phyloP scores from a whole-genome alignment of 441 rosid species.

The Euphorbia schlechtendalii region DNA sequence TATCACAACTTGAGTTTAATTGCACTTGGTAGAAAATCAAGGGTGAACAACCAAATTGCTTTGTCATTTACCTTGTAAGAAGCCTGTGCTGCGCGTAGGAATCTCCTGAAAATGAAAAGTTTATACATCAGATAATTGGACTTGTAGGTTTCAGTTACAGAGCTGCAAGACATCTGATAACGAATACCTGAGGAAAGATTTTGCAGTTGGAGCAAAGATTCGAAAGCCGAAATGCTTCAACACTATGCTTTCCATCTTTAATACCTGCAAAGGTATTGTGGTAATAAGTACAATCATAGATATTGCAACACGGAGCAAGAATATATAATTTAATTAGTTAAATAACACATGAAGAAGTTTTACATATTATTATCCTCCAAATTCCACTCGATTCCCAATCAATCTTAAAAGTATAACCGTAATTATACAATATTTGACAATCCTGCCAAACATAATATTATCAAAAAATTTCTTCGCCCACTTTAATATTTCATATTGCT shows the following conservation, averaged over 20 bases:
- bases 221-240: constrained; percentile 58
- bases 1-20: constrained; percentile 7
- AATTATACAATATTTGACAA: not conserved
- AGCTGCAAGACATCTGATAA: constrained; percentile 5
- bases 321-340: constrained; percentile 1
- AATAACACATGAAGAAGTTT: not conserved
- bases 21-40: not conserved
- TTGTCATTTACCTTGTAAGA: constrained; percentile 44
- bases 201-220: constrained; percentile 59
- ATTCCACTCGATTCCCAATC: not conserved
- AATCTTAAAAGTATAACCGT: not conserved
- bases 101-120: constrained; percentile 51
- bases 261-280: constrained; percentile 41
- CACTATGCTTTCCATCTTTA: constrained; percentile 63
- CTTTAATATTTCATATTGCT: too few species aligned
- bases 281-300: constrained; percentile 15
- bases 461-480: not conserved
- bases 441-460: not conserved
- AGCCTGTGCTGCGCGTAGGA: constrained; percentile 66
- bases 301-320: constrained; percentile 5
- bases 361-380: not conserved
- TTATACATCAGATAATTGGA: not conserved
- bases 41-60: not conserved
- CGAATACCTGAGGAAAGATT: constrained; percentile 72
- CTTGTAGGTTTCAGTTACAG: not conserved